These are phyloP conservation scores for Trichopus zeylanicus DNA, from an alignment of 116 monocot species.

Conservation along the genomic window DNA sequence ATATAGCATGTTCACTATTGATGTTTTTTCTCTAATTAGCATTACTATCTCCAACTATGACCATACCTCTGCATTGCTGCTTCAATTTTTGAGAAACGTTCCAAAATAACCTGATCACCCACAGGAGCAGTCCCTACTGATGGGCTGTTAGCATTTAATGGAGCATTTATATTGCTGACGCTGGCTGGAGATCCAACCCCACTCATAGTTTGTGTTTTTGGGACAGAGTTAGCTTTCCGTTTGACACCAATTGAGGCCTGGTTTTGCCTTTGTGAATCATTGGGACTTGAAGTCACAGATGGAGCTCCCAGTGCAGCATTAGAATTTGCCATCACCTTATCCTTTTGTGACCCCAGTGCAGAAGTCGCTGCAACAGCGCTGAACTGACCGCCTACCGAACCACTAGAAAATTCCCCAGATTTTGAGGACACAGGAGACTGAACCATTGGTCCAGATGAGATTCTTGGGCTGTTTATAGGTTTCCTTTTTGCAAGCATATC, in stretches of 20 bases:
- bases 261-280: slow-evolving; percentile 55
- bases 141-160: slow-evolving; percentile 63
- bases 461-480: slow-evolving; percentile 52
- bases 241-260: slow-evolving; percentile 30
- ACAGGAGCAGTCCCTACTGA: slow-evolving; percentile 47
- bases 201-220: slow-evolving; percentile 58
- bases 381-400: slow-evolving; percentile 69
- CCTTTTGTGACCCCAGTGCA: slow-evolving; percentile 56
- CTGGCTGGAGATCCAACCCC: slow-evolving; percentile 94
- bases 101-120: slow-evolving; percentile 57
- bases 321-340: slow-evolving; percentile 44
- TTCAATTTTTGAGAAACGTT: slow-evolving; percentile 67
- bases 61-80: slow-evolving; percentile 50
- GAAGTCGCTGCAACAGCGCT: slow-evolving; percentile 41
- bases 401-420: slow-evolving; percentile 87
- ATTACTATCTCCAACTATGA: background rate
- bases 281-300: slow-evolving; percentile 61
- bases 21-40: background rate
- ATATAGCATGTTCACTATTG: too few relatives aligned
- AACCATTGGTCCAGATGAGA: slow-evolving; percentile 61
- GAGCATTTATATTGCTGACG: slow-evolving; percentile 57
- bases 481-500: slow-evolving; percentile 54
- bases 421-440: slow-evolving; percentile 90
- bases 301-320: slow-evolving; percentile 40
- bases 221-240: slow-evolving; percentile 63